phyloP scores from a whole-genome alignment of 148 eudicot species.

The Fallopia convolvulus region DNA sequence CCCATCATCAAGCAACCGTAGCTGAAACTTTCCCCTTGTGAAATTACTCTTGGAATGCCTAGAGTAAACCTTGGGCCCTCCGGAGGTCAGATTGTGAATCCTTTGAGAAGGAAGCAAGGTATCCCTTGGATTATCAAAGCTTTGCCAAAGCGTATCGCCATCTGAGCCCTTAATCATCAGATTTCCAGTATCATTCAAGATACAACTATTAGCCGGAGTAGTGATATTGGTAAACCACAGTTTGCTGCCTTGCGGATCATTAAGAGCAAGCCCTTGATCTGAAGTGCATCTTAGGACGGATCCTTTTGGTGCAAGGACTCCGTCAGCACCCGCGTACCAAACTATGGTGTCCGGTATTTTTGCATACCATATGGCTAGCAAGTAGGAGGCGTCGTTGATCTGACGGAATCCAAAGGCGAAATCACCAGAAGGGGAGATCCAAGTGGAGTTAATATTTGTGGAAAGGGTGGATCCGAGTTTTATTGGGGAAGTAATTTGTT shows the following conservation, averaged over 20 bases:
- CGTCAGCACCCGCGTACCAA: conserved; percentile 34
- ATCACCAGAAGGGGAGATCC: conserved; percentile 48
- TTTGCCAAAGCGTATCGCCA: conserved; percentile 28
- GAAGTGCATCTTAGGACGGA: conserved; percentile 28
- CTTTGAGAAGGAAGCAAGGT: conserved; percentile 41
- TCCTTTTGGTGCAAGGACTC: conserved; percentile 21
- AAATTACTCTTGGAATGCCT: conserved; percentile 26
- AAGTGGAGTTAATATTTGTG: conserved; percentile 13
- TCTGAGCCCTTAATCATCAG: conserved; percentile 19
- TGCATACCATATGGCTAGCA: conserved; percentile 49
- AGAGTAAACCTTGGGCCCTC: conserved; percentile 18
- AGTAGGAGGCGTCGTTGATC: conserved; percentile 17
- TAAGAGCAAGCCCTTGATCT: conserved; percentile 33
- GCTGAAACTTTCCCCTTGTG: conserved; percentile 35
- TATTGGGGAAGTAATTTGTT: not conserved
- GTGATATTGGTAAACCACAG: conserved; percentile 17
- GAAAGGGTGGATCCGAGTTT: conserved; percentile 19
- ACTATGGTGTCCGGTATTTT: conserved; percentile 43
- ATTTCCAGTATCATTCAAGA: conserved; percentile 47
- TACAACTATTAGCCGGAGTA: conserved; percentile 13
- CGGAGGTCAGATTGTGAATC: not conserved
- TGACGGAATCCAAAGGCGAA: conserved; percentile 47
- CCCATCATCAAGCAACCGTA: conserved; percentile 20
- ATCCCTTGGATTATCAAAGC: conserved; percentile 34
- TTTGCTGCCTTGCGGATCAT: conserved; percentile 27